A percentile compares a stretch with the other conserved stretches of the same genome.
These are phyloP conservation scores for Canna indica DNA, from an alignment of 176 grass and related monocot species.

Conservation along the genomic window DNA sequence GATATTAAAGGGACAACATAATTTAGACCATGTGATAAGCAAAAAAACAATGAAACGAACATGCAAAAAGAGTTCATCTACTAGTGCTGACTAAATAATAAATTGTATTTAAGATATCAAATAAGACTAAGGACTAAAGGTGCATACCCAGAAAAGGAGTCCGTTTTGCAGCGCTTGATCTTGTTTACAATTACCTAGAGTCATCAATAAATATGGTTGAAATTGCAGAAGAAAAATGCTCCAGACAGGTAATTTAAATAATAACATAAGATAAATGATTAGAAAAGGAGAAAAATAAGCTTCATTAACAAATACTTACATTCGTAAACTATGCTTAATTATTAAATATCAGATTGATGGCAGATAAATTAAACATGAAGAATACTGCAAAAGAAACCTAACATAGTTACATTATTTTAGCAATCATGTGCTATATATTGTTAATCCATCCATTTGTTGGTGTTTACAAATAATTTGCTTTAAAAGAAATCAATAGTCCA, in stretches of 20 bases:
- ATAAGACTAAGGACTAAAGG: not conserved
- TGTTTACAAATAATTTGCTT: too few relatives aligned
- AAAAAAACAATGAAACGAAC: not conserved
- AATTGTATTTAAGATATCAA: not conserved
- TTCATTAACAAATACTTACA: not conserved
- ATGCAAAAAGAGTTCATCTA: not conserved
- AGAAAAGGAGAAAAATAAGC: not conserved
- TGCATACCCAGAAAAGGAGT: conserved; percentile 70
- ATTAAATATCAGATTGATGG: too few relatives aligned
- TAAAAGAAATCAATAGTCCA: too few relatives aligned
- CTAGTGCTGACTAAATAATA: not conserved
- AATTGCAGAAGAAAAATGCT: conserved; percentile 9
- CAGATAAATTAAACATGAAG: too few relatives aligned
- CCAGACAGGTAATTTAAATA: not conserved
- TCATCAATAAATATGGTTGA: conserved; percentile 21
- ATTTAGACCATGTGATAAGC: not conserved
- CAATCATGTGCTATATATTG: too few relatives aligned
- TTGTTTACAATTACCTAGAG: conserved; percentile 79
- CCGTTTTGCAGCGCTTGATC: conserved; percentile 96
- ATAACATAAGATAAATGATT: too few relatives aligned
- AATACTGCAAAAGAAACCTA: too few relatives aligned
- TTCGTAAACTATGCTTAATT: too few relatives aligned
- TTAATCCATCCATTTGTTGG: too few relatives aligned
- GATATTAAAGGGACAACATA: not conserved
- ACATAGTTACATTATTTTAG: too few relatives aligned